phyloP scores from a whole-genome alignment of 805 yeast genomes.

The Teunomyces barrocoloradensis region DNA sequence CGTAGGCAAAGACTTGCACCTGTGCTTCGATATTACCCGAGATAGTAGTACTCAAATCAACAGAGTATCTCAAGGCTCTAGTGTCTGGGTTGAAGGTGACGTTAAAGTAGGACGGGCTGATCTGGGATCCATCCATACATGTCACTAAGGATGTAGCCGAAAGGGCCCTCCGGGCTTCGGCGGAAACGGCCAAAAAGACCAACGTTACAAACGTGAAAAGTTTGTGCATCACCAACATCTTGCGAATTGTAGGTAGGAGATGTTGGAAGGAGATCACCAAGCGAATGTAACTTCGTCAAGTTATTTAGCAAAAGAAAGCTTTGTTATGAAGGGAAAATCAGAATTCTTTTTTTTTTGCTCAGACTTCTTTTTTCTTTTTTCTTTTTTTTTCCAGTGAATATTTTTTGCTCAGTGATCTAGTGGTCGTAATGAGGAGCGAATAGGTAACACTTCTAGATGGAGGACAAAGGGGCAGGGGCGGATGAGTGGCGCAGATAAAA shows the following conservation, averaged over 20 bases:
- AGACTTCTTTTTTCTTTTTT: not conserved
- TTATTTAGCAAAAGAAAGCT: not conserved
- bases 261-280: not conserved
- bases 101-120: constrained; percentile 71
- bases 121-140: constrained; percentile 74
- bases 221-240: constrained; percentile 2
- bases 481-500: not conserved
- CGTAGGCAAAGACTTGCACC: constrained; percentile 80
- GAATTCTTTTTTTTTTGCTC: not conserved
- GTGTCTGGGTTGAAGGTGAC: constrained; percentile 75
- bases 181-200: not conserved
- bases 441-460: not conserved
- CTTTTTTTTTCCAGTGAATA: not conserved
- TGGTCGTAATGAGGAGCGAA: not conserved
- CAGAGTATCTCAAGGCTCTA: constrained; percentile 61
- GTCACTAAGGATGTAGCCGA: constrained; percentile 78
- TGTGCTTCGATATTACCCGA: constrained; percentile 66
- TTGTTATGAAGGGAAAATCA: not conserved
- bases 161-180: constrained; percentile 24
- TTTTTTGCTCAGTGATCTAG: not conserved
- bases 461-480: not conserved
- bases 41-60: constrained; percentile 68
- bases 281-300: constrained; percentile 3
- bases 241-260: not conserved
- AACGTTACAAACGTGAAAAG: not conserved